Evolutionary conservation across 176 grass and related monocot genomes (phyloP).

Genomic region (Luzula sylvatica): DNA sequence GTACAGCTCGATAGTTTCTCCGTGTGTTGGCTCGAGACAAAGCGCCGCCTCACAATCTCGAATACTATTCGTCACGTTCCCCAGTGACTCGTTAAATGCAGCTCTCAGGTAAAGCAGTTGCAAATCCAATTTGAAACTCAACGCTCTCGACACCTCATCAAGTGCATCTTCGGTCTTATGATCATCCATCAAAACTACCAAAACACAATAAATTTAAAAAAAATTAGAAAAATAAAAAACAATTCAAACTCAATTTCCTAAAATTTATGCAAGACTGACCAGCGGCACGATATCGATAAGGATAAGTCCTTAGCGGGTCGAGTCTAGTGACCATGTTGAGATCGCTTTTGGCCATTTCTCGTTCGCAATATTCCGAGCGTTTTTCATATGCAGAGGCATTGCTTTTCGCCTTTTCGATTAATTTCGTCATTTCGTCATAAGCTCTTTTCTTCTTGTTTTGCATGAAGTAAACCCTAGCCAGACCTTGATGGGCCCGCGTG

Average conservation of each 20-base stretch:
- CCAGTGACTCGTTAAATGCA: conserved; percentile 74
- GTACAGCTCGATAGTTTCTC: conserved; percentile 79
- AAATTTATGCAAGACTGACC: conserved; percentile 29
- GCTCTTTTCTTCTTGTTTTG: conserved; percentile 69
- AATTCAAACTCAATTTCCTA: background rate
- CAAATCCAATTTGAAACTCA: conserved; percentile 71
- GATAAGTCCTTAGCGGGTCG: conserved; percentile 81
- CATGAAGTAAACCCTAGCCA: conserved; percentile 77
- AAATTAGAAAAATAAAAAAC: background rate
- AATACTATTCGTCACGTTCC: conserved; percentile 31
- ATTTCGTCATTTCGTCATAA: conserved; percentile 80
- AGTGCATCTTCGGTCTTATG: conserved; percentile 76
- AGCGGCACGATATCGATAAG: conserved; percentile 95
- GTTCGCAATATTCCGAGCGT: conserved; percentile 80
- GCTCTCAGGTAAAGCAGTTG: conserved; percentile 84
- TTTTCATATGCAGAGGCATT: conserved; percentile 84
- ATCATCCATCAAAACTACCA: conserved; percentile 78
- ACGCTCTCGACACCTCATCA: conserved; percentile 42
- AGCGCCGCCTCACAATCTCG: conserved; percentile 85
- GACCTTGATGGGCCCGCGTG: conserved; percentile 87
- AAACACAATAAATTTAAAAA: background rate
- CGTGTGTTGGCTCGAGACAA: conserved; percentile 59
- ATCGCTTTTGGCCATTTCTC: conserved; percentile 68
- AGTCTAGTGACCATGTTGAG: conserved; percentile 57
- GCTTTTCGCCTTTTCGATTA: conserved; percentile 72